These are phyloP conservation scores for Tolypocladium guangdongense DNA, from an alignment of 2,329 filamentous ascomycete species.

Conservation along the genomic window DNA sequence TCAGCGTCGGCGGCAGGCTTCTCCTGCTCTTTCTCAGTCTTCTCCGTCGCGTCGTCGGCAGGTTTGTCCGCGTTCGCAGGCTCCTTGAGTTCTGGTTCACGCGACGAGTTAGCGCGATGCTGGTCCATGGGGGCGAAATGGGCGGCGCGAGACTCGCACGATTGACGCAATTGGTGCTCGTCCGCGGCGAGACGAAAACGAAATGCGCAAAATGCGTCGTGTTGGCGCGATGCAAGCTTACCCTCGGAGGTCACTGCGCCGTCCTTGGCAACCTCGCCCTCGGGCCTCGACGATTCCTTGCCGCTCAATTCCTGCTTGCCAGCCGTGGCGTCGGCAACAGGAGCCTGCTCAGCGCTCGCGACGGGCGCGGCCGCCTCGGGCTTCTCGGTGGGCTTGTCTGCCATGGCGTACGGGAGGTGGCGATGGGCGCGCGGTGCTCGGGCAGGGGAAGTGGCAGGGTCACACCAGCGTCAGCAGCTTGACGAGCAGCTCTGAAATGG, in stretches of 20 bases:
- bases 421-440: constrained; percentile 8
- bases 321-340: constrained; percentile 12
- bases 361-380: constrained; percentile 21
- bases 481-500: background rate
- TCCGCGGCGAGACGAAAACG: background rate
- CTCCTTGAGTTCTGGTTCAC: constrained; percentile 15
- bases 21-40: constrained; percentile 14
- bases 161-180: background rate
- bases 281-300: constrained; percentile 12
- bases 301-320: constrained; percentile 11
- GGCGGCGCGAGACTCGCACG: background rate
- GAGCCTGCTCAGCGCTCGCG: constrained; percentile 18
- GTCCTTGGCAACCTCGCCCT: constrained; percentile 14
- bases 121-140: constrained; percentile 1
- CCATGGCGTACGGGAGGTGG: constrained; percentile 20
- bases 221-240: constrained; percentile 13
- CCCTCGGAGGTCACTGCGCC: constrained; percentile 18
- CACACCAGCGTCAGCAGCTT: constrained; percentile 6
- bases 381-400: constrained; percentile 26
- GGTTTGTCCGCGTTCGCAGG: constrained; percentile 18
- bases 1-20: constrained; percentile 16
- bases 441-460: background rate
- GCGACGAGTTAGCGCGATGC: constrained; percentile 15
- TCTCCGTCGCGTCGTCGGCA: constrained; percentile 17
- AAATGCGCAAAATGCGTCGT: background rate